Evolutionary conservation across 805 yeast species (phyloP).

Genomic region (Metschnikowia rubicola): DNA sequence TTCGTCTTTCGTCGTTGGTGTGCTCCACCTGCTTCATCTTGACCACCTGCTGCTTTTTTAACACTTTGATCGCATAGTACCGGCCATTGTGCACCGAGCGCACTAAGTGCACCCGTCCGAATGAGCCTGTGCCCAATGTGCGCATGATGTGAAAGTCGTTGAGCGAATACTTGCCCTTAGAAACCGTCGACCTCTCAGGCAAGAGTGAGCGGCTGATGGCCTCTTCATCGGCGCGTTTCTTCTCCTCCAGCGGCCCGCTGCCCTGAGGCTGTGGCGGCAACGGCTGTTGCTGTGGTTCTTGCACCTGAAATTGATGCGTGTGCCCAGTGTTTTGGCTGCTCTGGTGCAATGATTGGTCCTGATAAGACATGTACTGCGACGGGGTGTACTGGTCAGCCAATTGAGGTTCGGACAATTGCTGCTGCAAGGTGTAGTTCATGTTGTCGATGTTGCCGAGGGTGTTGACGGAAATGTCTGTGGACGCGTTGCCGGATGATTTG

Average conservation of each 20-base stretch:
- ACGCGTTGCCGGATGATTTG: not conserved
- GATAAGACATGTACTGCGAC: conserved; percentile 1
- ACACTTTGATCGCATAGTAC: conserved; percentile 57
- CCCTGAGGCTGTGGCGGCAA: not conserved
- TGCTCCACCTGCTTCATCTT: conserved; percentile 64
- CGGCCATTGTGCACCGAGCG: conserved; percentile 57
- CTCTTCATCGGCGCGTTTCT: conserved; percentile 12
- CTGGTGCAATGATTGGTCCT: not conserved
- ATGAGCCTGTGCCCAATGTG: conserved; percentile 60
- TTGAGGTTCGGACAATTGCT: not conserved
- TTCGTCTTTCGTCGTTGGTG: conserved; percentile 59
- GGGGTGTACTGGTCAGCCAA: not conserved
- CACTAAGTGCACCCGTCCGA: conserved; percentile 58
- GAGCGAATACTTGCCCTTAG: conserved; percentile 56
- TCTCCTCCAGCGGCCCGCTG: not conserved
- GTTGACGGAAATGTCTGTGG: conserved; percentile 11
- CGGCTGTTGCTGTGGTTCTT: conserved; percentile 1
- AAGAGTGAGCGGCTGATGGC: conserved; percentile 18
- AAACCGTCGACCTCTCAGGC: conserved; percentile 22
- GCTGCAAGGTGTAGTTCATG: conserved; percentile 14
- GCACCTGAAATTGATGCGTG: conserved; percentile 5
- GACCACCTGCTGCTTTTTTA: conserved; percentile 55
- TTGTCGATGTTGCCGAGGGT: conserved; percentile 11
- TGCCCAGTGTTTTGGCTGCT: not conserved
- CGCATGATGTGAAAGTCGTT: conserved; percentile 54